Conservation (phyloP, 108 stramenopile genomes). For the Cyclotella sp. region DNA sequence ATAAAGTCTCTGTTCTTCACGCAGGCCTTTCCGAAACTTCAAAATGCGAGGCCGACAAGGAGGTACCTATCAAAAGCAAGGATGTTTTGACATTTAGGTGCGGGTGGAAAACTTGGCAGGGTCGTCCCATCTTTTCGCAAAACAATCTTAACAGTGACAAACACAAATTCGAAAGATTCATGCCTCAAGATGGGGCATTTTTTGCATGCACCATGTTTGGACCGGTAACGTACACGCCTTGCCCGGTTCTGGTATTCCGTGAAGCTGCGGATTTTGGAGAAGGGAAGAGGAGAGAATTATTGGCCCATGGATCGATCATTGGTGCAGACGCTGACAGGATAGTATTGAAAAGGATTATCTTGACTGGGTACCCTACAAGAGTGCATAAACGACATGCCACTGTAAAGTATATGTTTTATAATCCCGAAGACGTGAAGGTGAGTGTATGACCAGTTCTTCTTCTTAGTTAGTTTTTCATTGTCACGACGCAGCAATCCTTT, state of each 20-base stretch:
- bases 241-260: constrained; percentile 88
- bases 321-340: constrained; percentile 97
- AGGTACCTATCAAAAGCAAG: constrained; percentile 88
- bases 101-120: constrained; percentile 94
- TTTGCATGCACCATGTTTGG: constrained; percentile 93
- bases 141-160: constrained; percentile 97
- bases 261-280: constrained; percentile 36
- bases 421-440: constrained; percentile 93
- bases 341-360: constrained; percentile 94
- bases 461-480: background rate
- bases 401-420: constrained; percentile 99
- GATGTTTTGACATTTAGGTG: constrained; percentile 91
- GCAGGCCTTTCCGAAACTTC: constrained; percentile 87
- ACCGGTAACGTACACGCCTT: constrained; percentile 93
- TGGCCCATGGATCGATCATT: constrained; percentile 93
- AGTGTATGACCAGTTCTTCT: background rate
- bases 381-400: constrained; percentile 97
- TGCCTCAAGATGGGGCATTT: constrained; percentile 87
- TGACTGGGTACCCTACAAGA: constrained; percentile 97
- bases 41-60: constrained; percentile 51
- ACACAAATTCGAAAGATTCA: constrained; percentile 97
- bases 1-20: constrained; percentile 94
- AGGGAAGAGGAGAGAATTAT: constrained; percentile 57
- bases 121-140: constrained; percentile 94
- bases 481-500: constrained; percentile 19